Conservation (phyloP, 805 yeast species). For the Saturnispora gosingensis region DNA sequence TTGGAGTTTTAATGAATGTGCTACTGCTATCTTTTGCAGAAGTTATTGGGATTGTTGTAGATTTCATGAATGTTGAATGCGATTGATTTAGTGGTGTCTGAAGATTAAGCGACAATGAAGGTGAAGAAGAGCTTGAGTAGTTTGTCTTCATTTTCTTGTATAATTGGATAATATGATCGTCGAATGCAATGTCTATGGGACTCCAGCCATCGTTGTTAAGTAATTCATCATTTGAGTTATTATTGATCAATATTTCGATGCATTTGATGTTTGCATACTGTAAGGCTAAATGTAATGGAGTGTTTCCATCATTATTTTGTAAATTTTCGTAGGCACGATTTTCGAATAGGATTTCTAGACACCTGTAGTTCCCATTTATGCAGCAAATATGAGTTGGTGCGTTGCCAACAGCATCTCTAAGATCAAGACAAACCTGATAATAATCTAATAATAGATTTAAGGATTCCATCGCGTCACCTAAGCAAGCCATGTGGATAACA, state of each 20-base stretch:
- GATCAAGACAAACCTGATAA: conserved; percentile 40
- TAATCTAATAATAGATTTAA: conserved; percentile 65
- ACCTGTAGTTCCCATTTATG: conserved; percentile 47
- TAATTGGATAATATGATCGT: conserved; percentile 39
- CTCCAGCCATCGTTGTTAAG: conserved; percentile 55
- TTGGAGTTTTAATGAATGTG: not conserved
- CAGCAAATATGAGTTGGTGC: conserved; percentile 69
- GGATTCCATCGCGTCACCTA: conserved; percentile 48
- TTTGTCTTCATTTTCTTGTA: conserved; percentile 26
- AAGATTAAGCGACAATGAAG: conserved; percentile 8
- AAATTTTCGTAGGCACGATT: conserved; percentile 70
- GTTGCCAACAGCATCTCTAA: conserved; percentile 36
- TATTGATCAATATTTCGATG: conserved; percentile 40
- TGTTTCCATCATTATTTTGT: conserved; percentile 66
- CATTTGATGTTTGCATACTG: conserved; percentile 57
- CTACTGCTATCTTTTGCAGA: not conserved
- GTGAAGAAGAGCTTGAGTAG: conserved; percentile 17
- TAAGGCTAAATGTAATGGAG: conserved; percentile 78
- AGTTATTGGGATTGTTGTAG: not conserved
- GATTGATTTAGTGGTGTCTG: conserved; percentile 15
- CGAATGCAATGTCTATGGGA: conserved; percentile 51
- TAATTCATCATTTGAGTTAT: conserved; percentile 39
- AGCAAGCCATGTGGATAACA: conserved; percentile 62
- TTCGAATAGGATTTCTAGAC: conserved; percentile 55
- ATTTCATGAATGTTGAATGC: not conserved